These are phyloP conservation scores for Phytopythium aichiense DNA, from an alignment of 352 stramenopile genomes.

Conservation along the genomic window DNA sequence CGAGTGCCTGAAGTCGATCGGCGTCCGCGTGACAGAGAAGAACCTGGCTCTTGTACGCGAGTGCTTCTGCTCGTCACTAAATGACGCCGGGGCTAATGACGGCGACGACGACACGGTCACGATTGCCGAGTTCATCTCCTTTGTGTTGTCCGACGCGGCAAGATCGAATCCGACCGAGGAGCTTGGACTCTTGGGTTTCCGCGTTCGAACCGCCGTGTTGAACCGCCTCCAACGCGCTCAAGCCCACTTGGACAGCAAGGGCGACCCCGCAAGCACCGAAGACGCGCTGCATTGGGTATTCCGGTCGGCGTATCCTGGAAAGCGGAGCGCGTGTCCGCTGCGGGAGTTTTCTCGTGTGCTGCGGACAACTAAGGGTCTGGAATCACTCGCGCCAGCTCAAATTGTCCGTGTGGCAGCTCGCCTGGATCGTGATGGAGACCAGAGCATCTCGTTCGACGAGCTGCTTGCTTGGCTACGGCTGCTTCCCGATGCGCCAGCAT, in stretches of 20 bases:
- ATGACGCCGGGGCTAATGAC: not conserved
- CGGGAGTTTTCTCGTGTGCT: constrained; percentile 37
- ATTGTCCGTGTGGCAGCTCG: constrained; percentile 47
- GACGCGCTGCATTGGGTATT: constrained; percentile 60
- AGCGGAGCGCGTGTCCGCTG: constrained; percentile 20
- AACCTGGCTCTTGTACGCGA: constrained; percentile 49
- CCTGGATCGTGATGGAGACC: constrained; percentile 51
- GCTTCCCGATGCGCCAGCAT: not conserved
- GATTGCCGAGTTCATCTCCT: constrained; percentile 73
- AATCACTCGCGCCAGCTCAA: constrained; percentile 29
- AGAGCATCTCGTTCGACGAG: constrained; percentile 63
- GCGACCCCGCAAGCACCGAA: constrained; percentile 33
- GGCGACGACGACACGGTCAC: constrained; percentile 31
- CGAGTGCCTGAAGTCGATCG: constrained; percentile 42
- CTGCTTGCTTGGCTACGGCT: constrained; percentile 63
- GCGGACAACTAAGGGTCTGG: constrained; percentile 28
- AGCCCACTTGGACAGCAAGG: constrained; percentile 21
- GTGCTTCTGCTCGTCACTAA: constrained; percentile 27
- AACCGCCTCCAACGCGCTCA: not conserved
- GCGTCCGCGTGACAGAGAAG: constrained; percentile 31
- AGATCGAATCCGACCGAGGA: constrained; percentile 20
- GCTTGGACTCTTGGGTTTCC: constrained; percentile 46
- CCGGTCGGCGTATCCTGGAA: constrained; percentile 29
- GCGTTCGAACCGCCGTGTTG: constrained; percentile 45
- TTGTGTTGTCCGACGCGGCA: constrained; percentile 38